phyloP scores from a whole-genome alignment of 495 filamentous ascomycete genomes.

The Penicillium pancosmium region DNA sequence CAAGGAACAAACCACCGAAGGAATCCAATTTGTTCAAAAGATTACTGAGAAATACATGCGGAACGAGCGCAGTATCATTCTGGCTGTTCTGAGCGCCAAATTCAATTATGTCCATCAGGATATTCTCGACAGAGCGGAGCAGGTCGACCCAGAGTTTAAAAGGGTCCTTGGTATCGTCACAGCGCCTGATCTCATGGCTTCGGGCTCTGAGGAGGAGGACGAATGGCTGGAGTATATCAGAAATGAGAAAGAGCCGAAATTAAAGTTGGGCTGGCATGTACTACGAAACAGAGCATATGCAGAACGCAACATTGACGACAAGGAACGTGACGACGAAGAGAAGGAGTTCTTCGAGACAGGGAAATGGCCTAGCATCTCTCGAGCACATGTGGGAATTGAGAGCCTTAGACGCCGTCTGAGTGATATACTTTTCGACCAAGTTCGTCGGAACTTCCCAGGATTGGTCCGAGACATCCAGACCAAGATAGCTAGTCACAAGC shows the following conservation, averaged over 20 bases:
- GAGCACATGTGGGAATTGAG: conserved; percentile 38
- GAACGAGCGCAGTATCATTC: conserved; percentile 59
- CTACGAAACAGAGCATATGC: conserved; percentile 61
- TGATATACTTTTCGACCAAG: conserved; percentile 41
- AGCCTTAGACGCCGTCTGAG: conserved; percentile 44
- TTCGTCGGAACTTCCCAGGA: conserved; percentile 40
- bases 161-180: conserved; percentile 56
- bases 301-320: conserved; percentile 28
- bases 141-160: conserved; percentile 22
- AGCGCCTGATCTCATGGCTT: conserved; percentile 42
- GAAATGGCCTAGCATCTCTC: conserved; percentile 36
- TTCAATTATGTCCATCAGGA: conserved; percentile 53
- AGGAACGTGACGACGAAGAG: conserved; percentile 33
- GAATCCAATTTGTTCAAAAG: conserved; percentile 49
- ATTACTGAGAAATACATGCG: conserved; percentile 62
- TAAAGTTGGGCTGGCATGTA: conserved; percentile 72
- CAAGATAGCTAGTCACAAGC: conserved; percentile 21
- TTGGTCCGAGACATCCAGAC: conserved; percentile 34
- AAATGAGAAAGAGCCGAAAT: conserved; percentile 59
- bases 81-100: conserved; percentile 62
- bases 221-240: conserved; percentile 48
- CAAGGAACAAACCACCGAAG: conserved; percentile 28
- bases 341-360: conserved; percentile 37
- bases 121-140: conserved; percentile 34
- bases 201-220: conserved; percentile 47